Conservation (phyloP, 768 basidiomycete species). For the Mycena filopes region DNA sequence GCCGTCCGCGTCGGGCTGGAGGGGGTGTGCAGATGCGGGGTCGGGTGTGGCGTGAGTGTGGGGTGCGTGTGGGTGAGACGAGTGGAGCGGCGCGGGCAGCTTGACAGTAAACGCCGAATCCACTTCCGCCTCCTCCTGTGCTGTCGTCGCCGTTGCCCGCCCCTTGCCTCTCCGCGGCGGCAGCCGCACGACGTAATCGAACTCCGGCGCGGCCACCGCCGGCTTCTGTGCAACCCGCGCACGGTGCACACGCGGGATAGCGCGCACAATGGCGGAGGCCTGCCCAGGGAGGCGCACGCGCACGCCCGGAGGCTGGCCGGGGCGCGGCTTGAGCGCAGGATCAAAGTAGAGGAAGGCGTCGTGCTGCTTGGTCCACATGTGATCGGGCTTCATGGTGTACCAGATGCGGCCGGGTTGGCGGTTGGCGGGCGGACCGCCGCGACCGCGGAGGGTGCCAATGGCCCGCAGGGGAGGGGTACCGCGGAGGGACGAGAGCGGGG, state of each 20-base stretch:
- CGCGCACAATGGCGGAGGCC: constrained; percentile 55
- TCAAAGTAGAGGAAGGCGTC: constrained; percentile 81
- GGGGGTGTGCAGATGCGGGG: constrained; percentile 5
- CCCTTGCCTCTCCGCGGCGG: constrained; percentile 21
- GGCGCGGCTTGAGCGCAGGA: constrained; percentile 64
- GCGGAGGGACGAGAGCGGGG: constrained; percentile 24
- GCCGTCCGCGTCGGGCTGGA: constrained; percentile 32
- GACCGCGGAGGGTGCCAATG: constrained; percentile 12
- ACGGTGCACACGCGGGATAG: constrained; percentile 33
- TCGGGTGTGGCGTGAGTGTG: neutral
- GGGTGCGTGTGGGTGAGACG: neutral
- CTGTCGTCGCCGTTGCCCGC: neutral
- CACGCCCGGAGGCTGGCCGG: constrained; percentile 62
- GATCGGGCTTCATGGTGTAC: constrained; percentile 82
- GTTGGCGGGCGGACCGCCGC: constrained; percentile 43
- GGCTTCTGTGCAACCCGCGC: constrained; percentile 12
- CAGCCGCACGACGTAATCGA: constrained; percentile 26
- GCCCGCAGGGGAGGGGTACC: constrained; percentile 37
- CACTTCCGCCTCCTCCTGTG: constrained; percentile 9
- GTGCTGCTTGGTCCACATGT: constrained; percentile 85
- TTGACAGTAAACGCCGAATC: constrained; percentile 24
- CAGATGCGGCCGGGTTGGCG: constrained; percentile 62
- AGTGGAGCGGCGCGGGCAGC: constrained; percentile 5
- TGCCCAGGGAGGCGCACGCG: constrained; percentile 74
- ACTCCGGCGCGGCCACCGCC: constrained; percentile 32